phyloP scores from a whole-genome alignment of 371 early-diverging fungal genomes.

The Smittium culicis region DNA sequence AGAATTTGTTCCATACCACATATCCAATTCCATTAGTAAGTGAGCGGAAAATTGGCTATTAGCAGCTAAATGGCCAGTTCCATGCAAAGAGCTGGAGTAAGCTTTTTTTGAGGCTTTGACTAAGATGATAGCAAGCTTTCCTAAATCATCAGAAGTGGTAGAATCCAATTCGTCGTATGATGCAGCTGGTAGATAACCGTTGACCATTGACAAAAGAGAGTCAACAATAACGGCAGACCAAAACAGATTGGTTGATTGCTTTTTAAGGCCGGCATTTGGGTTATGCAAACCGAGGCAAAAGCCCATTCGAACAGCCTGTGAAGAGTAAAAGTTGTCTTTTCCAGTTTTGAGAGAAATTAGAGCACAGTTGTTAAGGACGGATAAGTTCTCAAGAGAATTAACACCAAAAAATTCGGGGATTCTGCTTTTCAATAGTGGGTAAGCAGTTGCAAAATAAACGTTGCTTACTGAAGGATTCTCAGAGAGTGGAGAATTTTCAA shows the following conservation, averaged over 20 bases:
- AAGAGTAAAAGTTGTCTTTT: neutral
- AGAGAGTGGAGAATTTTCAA: no score
- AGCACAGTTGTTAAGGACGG: neutral
- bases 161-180: slow-evolving; percentile 4
- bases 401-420: no score
- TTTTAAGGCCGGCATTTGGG: neutral
- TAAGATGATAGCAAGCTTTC: neutral
- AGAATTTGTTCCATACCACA: no score
- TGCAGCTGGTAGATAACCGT: neutral
- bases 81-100: neutral
- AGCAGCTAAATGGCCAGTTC: slow-evolving; percentile 3
- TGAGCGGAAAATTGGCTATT: no score
- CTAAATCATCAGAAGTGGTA: neutral
- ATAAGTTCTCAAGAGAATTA: neutral
- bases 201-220: neutral
- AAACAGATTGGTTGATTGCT: neutral
- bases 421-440: no score
- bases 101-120: slow-evolving; percentile 2
- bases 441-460: no score
- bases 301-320: neutral
- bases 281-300: neutral
- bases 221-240: neutral
- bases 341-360: neutral
- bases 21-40: no score
- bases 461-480: no score